Conservation (phyloP, 805 yeast genomes). For the Naumovozyma dairenensis region DNA sequence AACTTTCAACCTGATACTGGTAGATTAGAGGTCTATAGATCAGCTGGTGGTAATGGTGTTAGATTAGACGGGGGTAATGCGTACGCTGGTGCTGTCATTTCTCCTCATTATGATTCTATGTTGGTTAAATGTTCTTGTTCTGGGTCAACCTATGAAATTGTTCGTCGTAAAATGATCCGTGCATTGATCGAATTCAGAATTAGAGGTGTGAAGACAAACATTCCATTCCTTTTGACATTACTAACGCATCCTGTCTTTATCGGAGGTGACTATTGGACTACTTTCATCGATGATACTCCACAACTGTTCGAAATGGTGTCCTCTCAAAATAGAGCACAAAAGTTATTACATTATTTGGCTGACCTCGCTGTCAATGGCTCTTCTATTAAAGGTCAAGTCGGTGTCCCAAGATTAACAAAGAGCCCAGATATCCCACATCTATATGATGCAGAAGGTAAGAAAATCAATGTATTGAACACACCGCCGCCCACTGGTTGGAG, state of each 20-base stretch:
- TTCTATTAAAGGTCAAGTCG: conserved; percentile 90
- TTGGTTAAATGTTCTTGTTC: conserved; percentile 94
- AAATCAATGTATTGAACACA: conserved; percentile 44
- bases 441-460: conserved; percentile 50
- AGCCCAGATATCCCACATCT: conserved; percentile 71
- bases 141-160: conserved; percentile 94
- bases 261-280: conserved; percentile 89
- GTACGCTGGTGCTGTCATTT: conserved; percentile 90
- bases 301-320: conserved; percentile 86
- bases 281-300: conserved; percentile 97
- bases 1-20: conserved; percentile 98
- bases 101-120: conserved; percentile 97
- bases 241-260: conserved; percentile 85
- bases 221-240: conserved; percentile 86
- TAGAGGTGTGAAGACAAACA: conserved; percentile 98
- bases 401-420: conserved; percentile 70
- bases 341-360: conserved; percentile 80
- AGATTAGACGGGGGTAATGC: conserved; percentile 98
- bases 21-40: conserved; percentile 92
- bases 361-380: conserved; percentile 95
- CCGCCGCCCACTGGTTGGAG: conserved; percentile 83
- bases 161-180: conserved; percentile 95
- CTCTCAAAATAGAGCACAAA: conserved; percentile 95
- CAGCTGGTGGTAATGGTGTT: conserved; percentile 99
- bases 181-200: conserved; percentile 95